Base-by-base conservation (phyloP, 129 eudicot species). In the Tanacetum coccineum region DNA sequence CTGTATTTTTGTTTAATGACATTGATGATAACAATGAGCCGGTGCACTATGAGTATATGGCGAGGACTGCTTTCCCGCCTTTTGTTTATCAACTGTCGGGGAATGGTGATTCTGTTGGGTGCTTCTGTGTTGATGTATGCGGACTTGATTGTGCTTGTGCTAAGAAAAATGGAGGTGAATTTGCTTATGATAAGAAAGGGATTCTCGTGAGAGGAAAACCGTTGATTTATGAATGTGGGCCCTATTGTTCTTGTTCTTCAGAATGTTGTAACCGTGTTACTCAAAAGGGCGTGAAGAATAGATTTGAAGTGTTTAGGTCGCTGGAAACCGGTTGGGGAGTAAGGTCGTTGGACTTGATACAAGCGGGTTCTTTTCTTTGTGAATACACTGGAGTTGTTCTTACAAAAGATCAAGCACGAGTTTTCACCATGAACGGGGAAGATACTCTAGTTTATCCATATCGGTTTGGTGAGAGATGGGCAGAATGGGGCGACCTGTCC, bases 401-500 rank as follows among this genome's bases (percentile, higher is more conserved):
- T 63, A 84, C 95, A 1, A 68, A 81, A 9, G 86, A 87, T 57
- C 95, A 87, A 73, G 91, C 82, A 2, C 77, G 63, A 18, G 68
- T 84, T 9, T 61, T 87, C 57, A 82, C 86, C 10, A 87, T 87
- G 95, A 85, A 84, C 71, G 95, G 88, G 3, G 91, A 87, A 6
- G 91, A 87, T 75, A 79, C 74, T 44, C 75, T 87, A 46, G 72
- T 91, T 9, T 87, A 91, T 70, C 97, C 97, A 12, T 59, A 74
- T 52, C 90, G 95, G 13, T 91, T 91, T 74, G 77, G 83, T 6
- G 84, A 85, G 9, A 79, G 82, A 61, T 91, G 97, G 97, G 71
- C 80, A 10, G 93, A 91, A 78, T 91, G 97, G 97, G 97, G 97
- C 18, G 89, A 91, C 66, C 68, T 91, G 42, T 80, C 95, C 1